Evolutionary conservation across 345 rosid species (phyloP).

Genomic region (Bruguiera gymnorhiza): DNA sequence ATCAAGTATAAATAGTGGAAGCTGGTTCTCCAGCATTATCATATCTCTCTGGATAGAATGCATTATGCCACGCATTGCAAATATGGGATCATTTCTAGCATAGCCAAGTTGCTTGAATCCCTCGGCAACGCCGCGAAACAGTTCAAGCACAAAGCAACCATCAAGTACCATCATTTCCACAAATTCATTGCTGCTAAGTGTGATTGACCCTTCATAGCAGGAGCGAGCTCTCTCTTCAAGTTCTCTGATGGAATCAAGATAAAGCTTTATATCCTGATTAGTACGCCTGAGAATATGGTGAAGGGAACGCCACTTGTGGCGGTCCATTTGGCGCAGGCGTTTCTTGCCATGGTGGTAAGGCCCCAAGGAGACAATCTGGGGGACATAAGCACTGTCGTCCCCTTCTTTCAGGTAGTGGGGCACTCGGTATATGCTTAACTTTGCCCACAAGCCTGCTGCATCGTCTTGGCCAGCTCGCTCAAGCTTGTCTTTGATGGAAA

Average conservation of each 20-base stretch:
- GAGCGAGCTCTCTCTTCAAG: slow-evolving; percentile 65
- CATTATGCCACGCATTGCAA: slow-evolving; percentile 85
- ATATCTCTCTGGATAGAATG: slow-evolving; percentile 85
- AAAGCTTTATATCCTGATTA: slow-evolving; percentile 46
- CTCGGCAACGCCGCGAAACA: slow-evolving; percentile 65
- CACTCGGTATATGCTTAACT: slow-evolving; percentile 49
- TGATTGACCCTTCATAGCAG: slow-evolving; percentile 59
- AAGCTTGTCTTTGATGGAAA: slow-evolving; percentile 60
- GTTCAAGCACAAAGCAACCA: slow-evolving; percentile 79
- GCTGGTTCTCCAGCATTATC: slow-evolving; percentile 86
- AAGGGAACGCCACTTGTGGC: slow-evolving; percentile 82
- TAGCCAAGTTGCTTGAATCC: slow-evolving; percentile 70
- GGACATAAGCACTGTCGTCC: slow-evolving; percentile 73
- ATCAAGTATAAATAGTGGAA: slow-evolving; percentile 71
- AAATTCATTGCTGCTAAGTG: slow-evolving; percentile 65
- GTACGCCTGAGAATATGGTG: slow-evolving; percentile 59
- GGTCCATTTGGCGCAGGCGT: slow-evolving; percentile 67
- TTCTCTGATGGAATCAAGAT: slow-evolving; percentile 57
- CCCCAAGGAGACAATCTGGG: slow-evolving; percentile 75
- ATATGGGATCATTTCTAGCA: slow-evolving; percentile 71
- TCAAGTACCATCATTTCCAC: slow-evolving; percentile 84
- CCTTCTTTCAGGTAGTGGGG: slow-evolving; percentile 59
- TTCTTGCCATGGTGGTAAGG: slow-evolving; percentile 78
- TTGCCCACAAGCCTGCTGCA: slow-evolving; percentile 54
- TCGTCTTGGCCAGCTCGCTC: slow-evolving; percentile 64